Base-by-base conservation (phyloP, 2,329 filamentous ascomycete species). In the Alternaria gansuensis region DNA sequence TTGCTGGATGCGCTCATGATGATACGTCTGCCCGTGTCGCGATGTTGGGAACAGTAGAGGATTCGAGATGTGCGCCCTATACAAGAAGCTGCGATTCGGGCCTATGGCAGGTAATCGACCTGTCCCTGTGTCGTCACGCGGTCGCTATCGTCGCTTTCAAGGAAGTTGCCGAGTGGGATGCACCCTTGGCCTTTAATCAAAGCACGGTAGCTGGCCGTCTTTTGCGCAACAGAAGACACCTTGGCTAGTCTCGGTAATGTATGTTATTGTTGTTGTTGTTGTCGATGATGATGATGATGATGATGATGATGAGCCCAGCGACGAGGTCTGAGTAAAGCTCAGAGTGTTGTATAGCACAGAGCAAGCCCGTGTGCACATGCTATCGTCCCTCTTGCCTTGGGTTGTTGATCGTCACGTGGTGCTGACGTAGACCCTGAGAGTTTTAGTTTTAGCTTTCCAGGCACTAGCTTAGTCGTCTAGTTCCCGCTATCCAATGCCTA, bases 91-190 rank as follows among this genome's bases (percentile, higher is more conserved):
- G 56, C 56, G 56, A 59, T 43, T 59, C 51, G 56, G 51, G 56
- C 56, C 56, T 54, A 59, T 55, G 45, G 39, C 36, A 29, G 6
- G 36, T 26, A 51, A 29, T 33, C 28, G 45, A 44, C 40, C 36
- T 59, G 57, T 54, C 37, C 40, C 37, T 43, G 36, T 58, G 57
- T 64, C 48, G 58, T 58, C 46, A 51, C 41, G 62, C 55, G 51
- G 57, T 57, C 44, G 58, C 49, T 31, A 52, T 58, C 28, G 59
- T 61, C 52, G 54, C 43, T 54, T 56, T 52, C 49, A 57, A 49
- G 50, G 37, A 56, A 57, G 54, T 45, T 29, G 56, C 44, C 51
- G 52, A 62, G 52, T 60, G 60, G 60, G 60, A 63, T 63, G 51
- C 33, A 60, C 60, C 60, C 57, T 63, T 50, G 57, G 49, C 49